Evolutionary conservation across 106 monocot species (phyloP), one percentile per base, ranked within the genome.

Genomic region (Amphibolis antarctica): DNA sequence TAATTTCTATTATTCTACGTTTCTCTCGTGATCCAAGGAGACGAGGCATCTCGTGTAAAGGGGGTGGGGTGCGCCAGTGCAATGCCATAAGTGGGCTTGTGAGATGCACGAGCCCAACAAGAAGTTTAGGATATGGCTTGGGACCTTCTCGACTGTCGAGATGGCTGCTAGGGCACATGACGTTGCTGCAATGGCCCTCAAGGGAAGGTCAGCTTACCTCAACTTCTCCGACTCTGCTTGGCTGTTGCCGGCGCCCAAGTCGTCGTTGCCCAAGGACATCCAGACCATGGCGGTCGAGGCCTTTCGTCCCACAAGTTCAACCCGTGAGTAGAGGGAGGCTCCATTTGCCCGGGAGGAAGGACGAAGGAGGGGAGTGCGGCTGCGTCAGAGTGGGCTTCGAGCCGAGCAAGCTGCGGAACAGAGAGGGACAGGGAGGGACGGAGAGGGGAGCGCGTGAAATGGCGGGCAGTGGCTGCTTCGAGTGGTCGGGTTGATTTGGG

Each of bases 111-210:
- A 92, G 60, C 92, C 92, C 36, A 75, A 74, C 70, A 88, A 88
- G 64, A 85, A 87, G 74, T 88, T 85, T 18, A 55, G 92, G 18
- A 92, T 92, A 24, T 92, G 92, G 92, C 80, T 92, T 28, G 92
- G 92, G 42, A 92, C 92, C 0, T 92, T 92, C 73, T 82, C 84
- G 12, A 92, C 92, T 4, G 79, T 85, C 57, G 92, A 88, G 60
- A 92, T 92, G 92, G 92, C 88, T 10, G 92, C 88, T 4, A 75
- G 92, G 3, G 92, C 92, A 9, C 92, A 92, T 69, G 92, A 92
- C 62, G 92, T 92, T 17, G 92, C 92, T 0, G 92, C 92, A 27
- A 66, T 92, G 12, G 82, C 92, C n/a, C 75, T 92, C 15, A 82
- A 88, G 36, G 92, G 92, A 46, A 69, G 71, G 21, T 62, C 82